These are phyloP conservation scores for Jatropha multifida DNA, from an alignment of 441 rosid species.

Conservation along the genomic window DNA sequence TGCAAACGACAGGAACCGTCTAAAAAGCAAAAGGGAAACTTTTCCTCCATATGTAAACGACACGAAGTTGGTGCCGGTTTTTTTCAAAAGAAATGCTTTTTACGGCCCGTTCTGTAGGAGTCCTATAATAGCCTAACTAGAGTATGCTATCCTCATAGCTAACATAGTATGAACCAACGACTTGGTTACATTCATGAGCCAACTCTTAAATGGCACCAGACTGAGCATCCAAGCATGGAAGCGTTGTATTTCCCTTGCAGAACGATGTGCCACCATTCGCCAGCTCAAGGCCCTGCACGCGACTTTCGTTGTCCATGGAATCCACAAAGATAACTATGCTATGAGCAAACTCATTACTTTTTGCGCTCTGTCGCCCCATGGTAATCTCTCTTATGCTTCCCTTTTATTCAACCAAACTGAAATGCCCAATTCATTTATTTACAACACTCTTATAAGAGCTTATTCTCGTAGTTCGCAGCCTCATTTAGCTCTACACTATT, in stretches of 20 bases:
- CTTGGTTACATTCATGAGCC: slow-evolving; percentile 6
- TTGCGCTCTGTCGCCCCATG: slow-evolving; percentile 28
- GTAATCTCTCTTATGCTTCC: slow-evolving; percentile 44
- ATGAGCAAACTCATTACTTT: slow-evolving; percentile 50
- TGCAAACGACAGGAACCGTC: too few species aligned
- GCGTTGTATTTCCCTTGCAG: slow-evolving; percentile 35
- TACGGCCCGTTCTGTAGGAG: too few species aligned
- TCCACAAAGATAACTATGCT: slow-evolving; percentile 39
- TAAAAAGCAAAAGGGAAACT: too few species aligned
- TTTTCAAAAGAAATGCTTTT: too few species aligned
- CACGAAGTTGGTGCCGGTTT: too few species aligned
- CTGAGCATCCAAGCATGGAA: slow-evolving; percentile 34
- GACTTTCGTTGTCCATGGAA: slow-evolving; percentile 37
- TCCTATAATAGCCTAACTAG: too few species aligned
- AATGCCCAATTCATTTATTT: slow-evolving; percentile 35
- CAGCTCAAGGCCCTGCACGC: slow-evolving; percentile 49
- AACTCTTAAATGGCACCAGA: slow-evolving; percentile 9
- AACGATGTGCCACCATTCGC: slow-evolving; percentile 30
- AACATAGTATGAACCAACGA: too few species aligned
- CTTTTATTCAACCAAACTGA: slow-evolving; percentile 36
- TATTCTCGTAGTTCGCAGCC: slow-evolving; percentile 41
- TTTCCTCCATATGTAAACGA: too few species aligned
- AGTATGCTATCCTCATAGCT: too few species aligned
- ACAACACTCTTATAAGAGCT: slow-evolving; percentile 50
- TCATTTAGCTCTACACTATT: slow-evolving; percentile 40